Base-by-base conservation (phyloP, 345 rosid genomes). In the Cardiospermum halicacabum region DNA sequence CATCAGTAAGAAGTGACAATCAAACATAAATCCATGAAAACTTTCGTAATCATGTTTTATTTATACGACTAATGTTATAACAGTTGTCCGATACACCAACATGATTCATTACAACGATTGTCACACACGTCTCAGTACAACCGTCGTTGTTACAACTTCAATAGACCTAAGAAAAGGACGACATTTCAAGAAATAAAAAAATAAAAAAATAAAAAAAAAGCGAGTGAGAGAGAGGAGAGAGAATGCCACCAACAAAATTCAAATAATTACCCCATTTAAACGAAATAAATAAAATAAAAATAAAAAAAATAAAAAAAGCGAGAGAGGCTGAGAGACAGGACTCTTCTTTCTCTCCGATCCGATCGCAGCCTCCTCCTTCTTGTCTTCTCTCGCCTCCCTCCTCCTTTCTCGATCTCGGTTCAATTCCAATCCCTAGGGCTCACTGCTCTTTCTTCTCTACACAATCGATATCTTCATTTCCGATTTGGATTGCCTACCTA, bases 361-460 rank as follows among this genome's bases (percentile, higher is more conserved):
- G 72, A 68, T 68, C 77, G 61, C 72, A 36, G 25, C 11, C 56
- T 28, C 43, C 32, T 13, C 54, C 31, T 36, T 21, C 8, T 40
- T 40, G 54, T 65, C 40, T n/a, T n/a, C n/a, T n/a, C 32, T n/a
- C 40, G 51, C 1, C 15, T 11, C 16, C 5, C 21, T 18, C 15
- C 0, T 11, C 28, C 21, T 0, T 5, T 36, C 50, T 56, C 36
- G 7, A 34, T 36, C 39, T 47, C 42, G 18, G 8, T 45, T n/a
- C 15, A 7, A 18, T 34, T 63, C 11, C 43, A 9, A 63, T 51
- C 16, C 51, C 58, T 36, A 64, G 58, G 67, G 26, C 37, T 64
- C 43, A 34, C 5, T 37, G 36, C 4, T 2, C 11, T 7, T 11
- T 15, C 27, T 51, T 21, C 22, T 19, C 3, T 16, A 15, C 7